phyloP scores from a whole-genome alignment of 2,329 filamentous ascomycete genomes.

The Didymella pomorum region DNA sequence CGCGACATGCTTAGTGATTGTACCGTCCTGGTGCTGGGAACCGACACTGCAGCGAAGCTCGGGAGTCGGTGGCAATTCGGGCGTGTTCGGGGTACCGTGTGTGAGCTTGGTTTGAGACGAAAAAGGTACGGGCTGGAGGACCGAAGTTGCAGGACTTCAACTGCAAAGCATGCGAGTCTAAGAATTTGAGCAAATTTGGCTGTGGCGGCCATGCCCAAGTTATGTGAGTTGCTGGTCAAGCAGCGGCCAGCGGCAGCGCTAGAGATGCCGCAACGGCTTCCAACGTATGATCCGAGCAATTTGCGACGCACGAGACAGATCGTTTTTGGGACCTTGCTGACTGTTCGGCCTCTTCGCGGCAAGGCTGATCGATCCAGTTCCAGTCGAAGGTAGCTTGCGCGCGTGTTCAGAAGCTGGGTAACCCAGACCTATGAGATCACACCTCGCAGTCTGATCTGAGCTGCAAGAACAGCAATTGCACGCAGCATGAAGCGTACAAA shows the following conservation, averaged over 20 bases:
- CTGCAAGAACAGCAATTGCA: background rate
- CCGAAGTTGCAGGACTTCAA: background rate
- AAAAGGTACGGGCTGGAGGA: background rate
- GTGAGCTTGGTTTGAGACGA: background rate
- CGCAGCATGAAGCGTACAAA: background rate
- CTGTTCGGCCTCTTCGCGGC: conserved; percentile 25
- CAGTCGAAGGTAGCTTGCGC: conserved; percentile 7
- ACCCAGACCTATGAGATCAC: conserved; percentile 13
- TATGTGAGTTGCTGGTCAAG: conserved; percentile 9
- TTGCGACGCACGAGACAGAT: conserved; percentile 29
- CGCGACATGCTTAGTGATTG: background rate
- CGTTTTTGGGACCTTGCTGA: conserved; percentile 27
- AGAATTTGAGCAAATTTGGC: background rate
- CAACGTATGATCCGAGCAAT: conserved; percentile 23
- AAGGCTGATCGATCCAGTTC: conserved; percentile 12
- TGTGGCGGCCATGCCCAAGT: conserved; percentile 2
- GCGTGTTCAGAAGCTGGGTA: conserved; percentile 1
- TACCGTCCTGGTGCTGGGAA: background rate
- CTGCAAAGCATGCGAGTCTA: conserved; percentile 8
- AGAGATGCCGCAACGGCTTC: conserved; percentile 40
- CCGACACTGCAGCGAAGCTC: conserved; percentile 21
- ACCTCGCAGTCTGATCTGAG: background rate
- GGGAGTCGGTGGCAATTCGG: conserved; percentile 23
- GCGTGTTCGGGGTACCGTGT: conserved; percentile 11
- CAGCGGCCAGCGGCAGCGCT: conserved; percentile 34